Conservation (phyloP, 108 stramenopile species). For the Nannochloropsis gaditana region DNA sequence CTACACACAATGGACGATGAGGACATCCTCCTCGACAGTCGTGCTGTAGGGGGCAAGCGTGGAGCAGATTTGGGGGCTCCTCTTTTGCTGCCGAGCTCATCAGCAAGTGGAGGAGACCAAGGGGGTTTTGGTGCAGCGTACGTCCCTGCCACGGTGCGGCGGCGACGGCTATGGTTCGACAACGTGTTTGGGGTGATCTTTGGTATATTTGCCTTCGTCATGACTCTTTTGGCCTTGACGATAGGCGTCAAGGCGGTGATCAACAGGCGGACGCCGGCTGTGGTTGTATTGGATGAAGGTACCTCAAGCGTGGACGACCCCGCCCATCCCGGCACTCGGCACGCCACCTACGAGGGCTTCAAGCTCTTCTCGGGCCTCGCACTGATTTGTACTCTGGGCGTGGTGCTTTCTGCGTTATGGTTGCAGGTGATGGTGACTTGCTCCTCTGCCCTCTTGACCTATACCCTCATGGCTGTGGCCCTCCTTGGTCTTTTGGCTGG, state of each 20-base stretch:
- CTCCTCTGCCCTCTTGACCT: background rate
- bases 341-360: background rate
- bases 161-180: conserved; percentile 12
- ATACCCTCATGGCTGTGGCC: conserved; percentile 1
- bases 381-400: background rate
- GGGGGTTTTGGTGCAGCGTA: background rate
- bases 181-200: conserved; percentile 15
- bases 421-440: background rate
- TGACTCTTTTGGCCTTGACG: background rate
- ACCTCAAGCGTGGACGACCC: background rate
- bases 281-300: background rate
- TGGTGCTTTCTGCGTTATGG: conserved; percentile 10
- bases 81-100: background rate
- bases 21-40: background rate
- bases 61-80: conserved; percentile 14
- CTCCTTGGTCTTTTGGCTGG: background rate
- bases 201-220: conserved; percentile 12
- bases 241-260: conserved; percentile 9
- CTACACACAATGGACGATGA: conserved; percentile 4
- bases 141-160: background rate
- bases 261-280: background rate
- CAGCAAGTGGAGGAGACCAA: background rate
- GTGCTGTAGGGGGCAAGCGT: background rate
- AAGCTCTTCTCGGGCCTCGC: background rate
- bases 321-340: background rate